phyloP scores from a whole-genome alignment of 2,329 filamentous ascomycete genomes.

The Drechslerella dactyloides region DNA sequence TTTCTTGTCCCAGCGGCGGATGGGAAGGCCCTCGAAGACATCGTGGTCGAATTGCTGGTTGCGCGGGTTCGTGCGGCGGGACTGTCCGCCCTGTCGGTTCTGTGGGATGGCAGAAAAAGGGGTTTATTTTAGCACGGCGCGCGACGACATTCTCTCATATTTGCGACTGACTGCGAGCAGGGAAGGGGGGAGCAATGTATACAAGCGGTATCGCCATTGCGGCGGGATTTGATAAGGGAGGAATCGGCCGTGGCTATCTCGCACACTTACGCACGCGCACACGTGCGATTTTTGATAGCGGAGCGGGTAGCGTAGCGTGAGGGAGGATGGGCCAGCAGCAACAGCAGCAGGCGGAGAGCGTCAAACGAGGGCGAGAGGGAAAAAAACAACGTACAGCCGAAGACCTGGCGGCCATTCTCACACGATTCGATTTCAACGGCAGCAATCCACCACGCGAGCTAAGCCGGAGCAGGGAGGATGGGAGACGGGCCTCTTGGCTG shows the following conservation, averaged over 20 bases:
- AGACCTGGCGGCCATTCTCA: background rate
- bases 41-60: conserved; percentile 54
- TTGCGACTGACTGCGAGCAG: background rate
- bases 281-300: background rate
- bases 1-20: conserved; percentile 55
- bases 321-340: background rate
- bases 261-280: background rate
- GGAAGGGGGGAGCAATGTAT: conserved; percentile 9
- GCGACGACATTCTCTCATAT: conserved; percentile 7
- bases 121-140: background rate
- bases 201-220: conserved; percentile 37
- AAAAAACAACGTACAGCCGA: conserved; percentile 6
- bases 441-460: background rate
- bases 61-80: conserved; percentile 52
- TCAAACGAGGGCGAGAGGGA: background rate
- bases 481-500: background rate
- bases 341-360: too few species aligned
- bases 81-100: conserved; percentile 55
- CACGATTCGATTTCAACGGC: background rate
- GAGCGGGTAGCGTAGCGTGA: background rate
- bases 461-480: conserved; percentile 2
- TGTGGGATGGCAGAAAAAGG: conserved; percentile 17
- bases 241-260: background rate
- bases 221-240: background rate
- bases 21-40: conserved; percentile 55